phyloP scores from a whole-genome alignment of 2,329 filamentous ascomycete genomes.

The Ascochyta clinopodiicola region DNA sequence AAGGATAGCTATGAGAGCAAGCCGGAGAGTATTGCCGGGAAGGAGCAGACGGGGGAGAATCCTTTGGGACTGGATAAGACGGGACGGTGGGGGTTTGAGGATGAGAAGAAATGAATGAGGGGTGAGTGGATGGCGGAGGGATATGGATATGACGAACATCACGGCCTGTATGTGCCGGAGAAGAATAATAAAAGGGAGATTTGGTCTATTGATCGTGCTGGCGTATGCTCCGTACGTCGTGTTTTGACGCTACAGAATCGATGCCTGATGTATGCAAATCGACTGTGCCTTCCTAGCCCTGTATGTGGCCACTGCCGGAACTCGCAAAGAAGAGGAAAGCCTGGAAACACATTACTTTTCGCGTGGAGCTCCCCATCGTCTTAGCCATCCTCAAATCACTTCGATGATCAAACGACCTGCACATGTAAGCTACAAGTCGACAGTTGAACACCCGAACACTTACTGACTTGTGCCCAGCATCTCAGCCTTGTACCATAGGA shows the following conservation, averaged over 20 bases:
- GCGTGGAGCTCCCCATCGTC: background rate
- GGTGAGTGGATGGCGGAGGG: background rate
- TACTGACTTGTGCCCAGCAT: background rate
- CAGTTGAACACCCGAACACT: background rate
- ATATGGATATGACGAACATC: background rate
- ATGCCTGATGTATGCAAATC: background rate
- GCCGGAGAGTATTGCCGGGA: conserved; percentile 48
- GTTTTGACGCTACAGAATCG: background rate
- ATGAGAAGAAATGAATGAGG: conserved; percentile 14
- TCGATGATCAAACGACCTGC: background rate
- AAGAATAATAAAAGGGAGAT: background rate
- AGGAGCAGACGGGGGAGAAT: conserved; percentile 50
- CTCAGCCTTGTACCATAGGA: conserved; percentile 12
- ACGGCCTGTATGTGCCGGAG: background rate
- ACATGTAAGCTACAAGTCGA: background rate
- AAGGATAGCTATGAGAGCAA: conserved; percentile 47
- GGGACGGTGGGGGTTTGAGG: conserved; percentile 46
- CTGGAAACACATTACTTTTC: conserved; percentile 1
- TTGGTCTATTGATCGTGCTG: background rate
- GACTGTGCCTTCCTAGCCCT: background rate
- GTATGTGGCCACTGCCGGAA: background rate
- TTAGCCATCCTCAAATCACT: background rate
- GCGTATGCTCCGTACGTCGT: background rate
- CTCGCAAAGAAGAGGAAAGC: too few species aligned
- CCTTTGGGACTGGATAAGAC: conserved; percentile 50